Base-by-base conservation (phyloP, 257 asterid species). In the Solanum etuberosum region DNA sequence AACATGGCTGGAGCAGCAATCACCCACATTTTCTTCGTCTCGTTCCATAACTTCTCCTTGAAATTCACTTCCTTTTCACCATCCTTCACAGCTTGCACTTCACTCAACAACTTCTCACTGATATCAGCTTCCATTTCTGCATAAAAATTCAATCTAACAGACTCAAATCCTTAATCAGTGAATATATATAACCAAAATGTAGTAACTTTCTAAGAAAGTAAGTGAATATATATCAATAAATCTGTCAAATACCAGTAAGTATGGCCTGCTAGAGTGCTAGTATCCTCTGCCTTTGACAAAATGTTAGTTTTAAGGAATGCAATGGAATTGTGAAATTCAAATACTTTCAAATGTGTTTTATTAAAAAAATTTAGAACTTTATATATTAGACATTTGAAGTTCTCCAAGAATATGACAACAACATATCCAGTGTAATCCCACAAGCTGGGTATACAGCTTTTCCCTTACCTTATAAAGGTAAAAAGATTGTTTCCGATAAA, bases 1-100 rank as follows among this genome's bases (percentile, higher is more conserved):
- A 93, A 90, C 25, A 93, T 93, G 3, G 93, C 94, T 2, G 95
- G 94, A 4, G 86, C 91, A 25, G 95, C 94, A 35, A 93, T 89
- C 32, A 90, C 85, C 93, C 93, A 93, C 87, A 91, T 85, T 61
- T 90, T 93, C 87, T 90, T 93, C 23, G 88, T 89, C 87, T 93
- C 93, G 7, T 16, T 43, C 91, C 93, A 89, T 83, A 92, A 68
- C 57, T 48, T 89, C 18, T 78, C 82, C 72, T 13, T 51, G 20
- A 87, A 32, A 10, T 71, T 89, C 59, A 10, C 89, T 78, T 89
- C 85, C 63, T 54, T 54, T 42, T 78, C 61, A 18, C 63, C 63
- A 54, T 54, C n/a, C 63, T 37, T 84, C 25, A 21, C 68, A 35
- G 15, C 31, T 5, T 25, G 21, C 14, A 7, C 76, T 27, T 10